A percentile compares a stretch with the other conserved stretches of the same genome.
phyloP scores from a whole-genome alignment of 768 basidiomycete genomes.

The Boletus rex-veris region DNA sequence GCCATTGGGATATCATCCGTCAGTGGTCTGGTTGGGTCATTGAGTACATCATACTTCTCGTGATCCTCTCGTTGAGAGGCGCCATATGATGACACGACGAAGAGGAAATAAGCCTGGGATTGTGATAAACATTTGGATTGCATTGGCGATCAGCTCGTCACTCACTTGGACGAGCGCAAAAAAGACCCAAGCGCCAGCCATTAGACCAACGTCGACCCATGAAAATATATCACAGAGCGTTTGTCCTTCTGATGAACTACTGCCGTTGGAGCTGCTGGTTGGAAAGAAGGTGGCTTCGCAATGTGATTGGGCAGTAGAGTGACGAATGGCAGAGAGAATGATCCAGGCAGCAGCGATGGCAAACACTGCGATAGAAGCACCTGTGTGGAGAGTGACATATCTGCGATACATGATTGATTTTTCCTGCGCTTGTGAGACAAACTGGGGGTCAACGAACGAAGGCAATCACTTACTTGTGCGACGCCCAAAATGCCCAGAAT shows the following conservation, averaged over 20 bases:
- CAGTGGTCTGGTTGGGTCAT: slow-evolving; percentile 52
- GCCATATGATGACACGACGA: slow-evolving; percentile 62
- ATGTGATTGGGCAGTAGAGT: slow-evolving; percentile 61
- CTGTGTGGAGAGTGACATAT: slow-evolving; percentile 65
- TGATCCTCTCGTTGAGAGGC: slow-evolving; percentile 75
- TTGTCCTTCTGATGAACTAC: slow-evolving; percentile 48
- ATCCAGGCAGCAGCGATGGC: slow-evolving; percentile 78
- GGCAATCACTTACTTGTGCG: slow-evolving; percentile 48
- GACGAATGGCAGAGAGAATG: slow-evolving; percentile 73
- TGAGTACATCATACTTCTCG: slow-evolving; percentile 71
- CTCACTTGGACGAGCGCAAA: slow-evolving; percentile 75
- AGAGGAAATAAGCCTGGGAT: slow-evolving; percentile 46
- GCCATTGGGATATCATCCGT: slow-evolving; percentile 62
- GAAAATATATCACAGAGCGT: slow-evolving; percentile 86
- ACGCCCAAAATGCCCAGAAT: slow-evolving; percentile 85
- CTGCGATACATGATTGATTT: slow-evolving; percentile 59
- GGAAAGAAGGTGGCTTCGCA: slow-evolving; percentile 64
- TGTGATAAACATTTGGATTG: slow-evolving; percentile 1
- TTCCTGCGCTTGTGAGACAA: slow-evolving; percentile 46
- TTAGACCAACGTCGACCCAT: slow-evolving; percentile 89
- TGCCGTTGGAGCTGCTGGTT: slow-evolving; percentile 28
- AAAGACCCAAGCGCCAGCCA: slow-evolving; percentile 85
- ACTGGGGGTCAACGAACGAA: neutral
- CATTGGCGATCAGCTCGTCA: neutral
- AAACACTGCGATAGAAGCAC: slow-evolving; percentile 59